phyloP scores from a whole-genome alignment of 352 stramenopile species.

The Phytophthora crassamura region DNA sequence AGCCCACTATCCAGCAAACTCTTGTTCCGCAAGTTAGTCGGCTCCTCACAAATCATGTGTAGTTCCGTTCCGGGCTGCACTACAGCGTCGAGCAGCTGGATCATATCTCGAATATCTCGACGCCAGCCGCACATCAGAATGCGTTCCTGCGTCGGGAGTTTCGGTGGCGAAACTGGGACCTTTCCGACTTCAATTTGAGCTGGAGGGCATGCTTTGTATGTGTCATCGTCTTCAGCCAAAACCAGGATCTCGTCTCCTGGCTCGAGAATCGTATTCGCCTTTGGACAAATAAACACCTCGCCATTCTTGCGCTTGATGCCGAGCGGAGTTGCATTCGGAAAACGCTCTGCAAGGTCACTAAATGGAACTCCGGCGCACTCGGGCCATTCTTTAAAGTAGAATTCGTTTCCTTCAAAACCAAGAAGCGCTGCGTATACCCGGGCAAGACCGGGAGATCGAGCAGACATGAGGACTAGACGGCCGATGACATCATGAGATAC shows the following conservation, averaged over 20 bases:
- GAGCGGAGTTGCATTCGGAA: slow-evolving; percentile 84
- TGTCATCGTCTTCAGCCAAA: slow-evolving; percentile 89
- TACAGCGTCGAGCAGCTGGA: slow-evolving; percentile 80
- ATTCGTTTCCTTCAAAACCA: slow-evolving; percentile 90
- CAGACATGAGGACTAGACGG: slow-evolving; percentile 87
- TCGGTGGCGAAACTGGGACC: slow-evolving; percentile 32
- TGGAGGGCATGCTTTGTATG: slow-evolving; percentile 73
- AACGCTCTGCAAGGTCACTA: slow-evolving; percentile 66
- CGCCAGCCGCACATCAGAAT: slow-evolving; percentile 92
- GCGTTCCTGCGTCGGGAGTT: slow-evolving; percentile 47
- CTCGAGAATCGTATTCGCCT: slow-evolving; percentile 38
- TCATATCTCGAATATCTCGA: slow-evolving; percentile 91
- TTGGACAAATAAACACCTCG: slow-evolving; percentile 69
- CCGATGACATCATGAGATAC: slow-evolving; percentile 92
- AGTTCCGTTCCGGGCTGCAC: slow-evolving; percentile 69
- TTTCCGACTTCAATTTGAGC: slow-evolving; percentile 46
- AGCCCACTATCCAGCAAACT: slow-evolving; percentile 67
- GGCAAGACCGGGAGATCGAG: slow-evolving; percentile 79
- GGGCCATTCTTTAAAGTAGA: slow-evolving; percentile 90
- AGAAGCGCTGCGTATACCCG: slow-evolving; percentile 74
- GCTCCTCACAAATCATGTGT: slow-evolving; percentile 86
- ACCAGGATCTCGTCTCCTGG: slow-evolving; percentile 81
- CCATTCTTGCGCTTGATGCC: slow-evolving; percentile 71
- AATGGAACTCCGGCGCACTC: slow-evolving; percentile 79
- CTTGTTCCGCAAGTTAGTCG: slow-evolving; percentile 65